phyloP scores from a whole-genome alignment of 495 filamentous ascomycete species.

The Haplographium delicatum region DNA sequence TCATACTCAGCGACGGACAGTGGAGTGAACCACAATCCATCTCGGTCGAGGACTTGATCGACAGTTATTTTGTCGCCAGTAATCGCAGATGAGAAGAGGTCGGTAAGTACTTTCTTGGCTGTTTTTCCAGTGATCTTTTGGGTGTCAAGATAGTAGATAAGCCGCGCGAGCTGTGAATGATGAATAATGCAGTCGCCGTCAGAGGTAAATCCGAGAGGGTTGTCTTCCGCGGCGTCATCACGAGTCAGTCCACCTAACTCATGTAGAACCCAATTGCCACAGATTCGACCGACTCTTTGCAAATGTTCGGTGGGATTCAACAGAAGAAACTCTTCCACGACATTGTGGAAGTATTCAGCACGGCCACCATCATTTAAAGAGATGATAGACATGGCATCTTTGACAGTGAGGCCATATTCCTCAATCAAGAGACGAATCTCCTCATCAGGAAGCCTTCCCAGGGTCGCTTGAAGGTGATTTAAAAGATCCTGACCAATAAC shows the following conservation, averaged over 20 bases:
- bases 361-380: constrained; percentile 73
- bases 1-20: constrained; percentile 56
- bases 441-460: constrained; percentile 68
- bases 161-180: constrained; percentile 54
- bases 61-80: constrained; percentile 45
- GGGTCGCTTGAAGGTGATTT: constrained; percentile 46
- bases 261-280: constrained; percentile 73
- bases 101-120: constrained; percentile 68
- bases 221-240: constrained; percentile 28
- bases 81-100: constrained; percentile 45
- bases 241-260: constrained; percentile 71
- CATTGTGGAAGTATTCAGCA: constrained; percentile 75
- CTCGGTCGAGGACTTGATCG: constrained; percentile 55
- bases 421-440: constrained; percentile 53
- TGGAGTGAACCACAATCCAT: constrained; percentile 60
- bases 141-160: constrained; percentile 58
- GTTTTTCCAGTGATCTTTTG: constrained; percentile 68
- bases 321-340: constrained; percentile 43
- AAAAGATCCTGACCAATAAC: constrained; percentile 68
- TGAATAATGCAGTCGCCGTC: constrained; percentile 44
- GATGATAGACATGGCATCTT: constrained; percentile 81
- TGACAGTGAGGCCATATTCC: constrained; percentile 62
- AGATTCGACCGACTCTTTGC: constrained; percentile 34
- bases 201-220: constrained; percentile 28
- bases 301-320: constrained; percentile 1